phyloP scores from a whole-genome alignment of 768 basidiomycete species.

The Fomitopsis pulvina region DNA sequence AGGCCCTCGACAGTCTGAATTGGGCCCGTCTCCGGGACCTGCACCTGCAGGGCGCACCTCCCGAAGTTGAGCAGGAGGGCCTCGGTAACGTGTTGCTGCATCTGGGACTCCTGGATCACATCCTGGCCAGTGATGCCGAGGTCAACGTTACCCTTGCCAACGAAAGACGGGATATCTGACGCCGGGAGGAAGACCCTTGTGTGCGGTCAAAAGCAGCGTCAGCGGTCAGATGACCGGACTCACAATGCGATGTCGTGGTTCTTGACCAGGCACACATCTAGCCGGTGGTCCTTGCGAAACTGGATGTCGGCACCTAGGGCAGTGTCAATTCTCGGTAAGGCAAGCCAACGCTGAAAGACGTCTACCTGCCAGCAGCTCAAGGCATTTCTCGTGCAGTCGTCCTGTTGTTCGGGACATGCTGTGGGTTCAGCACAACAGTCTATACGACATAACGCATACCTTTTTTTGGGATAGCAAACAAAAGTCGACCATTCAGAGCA shows the following conservation, averaged over 20 bases:
- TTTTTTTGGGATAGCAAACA: slow-evolving; percentile 98
- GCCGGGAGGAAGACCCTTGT: slow-evolving; percentile 93
- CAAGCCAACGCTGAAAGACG: slow-evolving; percentile 13
- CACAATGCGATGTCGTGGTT: slow-evolving; percentile 95
- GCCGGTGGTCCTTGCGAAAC: slow-evolving; percentile 78
- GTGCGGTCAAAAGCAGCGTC: background rate
- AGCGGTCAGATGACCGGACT: background rate
- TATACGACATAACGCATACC: slow-evolving; percentile 37
- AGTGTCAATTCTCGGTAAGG: background rate
- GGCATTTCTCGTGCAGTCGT: slow-evolving; percentile 84
- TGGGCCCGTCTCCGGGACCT: slow-evolving; percentile 74
- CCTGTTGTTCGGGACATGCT: slow-evolving; percentile 36
- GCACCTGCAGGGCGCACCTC: slow-evolving; percentile 84
- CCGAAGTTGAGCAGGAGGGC: slow-evolving; percentile 85
- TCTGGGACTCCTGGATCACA: slow-evolving; percentile 86
- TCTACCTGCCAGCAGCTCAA: slow-evolving; percentile 76
- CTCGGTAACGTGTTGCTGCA: slow-evolving; percentile 73
- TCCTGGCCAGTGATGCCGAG: slow-evolving; percentile 98
- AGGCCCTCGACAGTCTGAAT: slow-evolving; percentile 73
- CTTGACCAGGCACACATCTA: slow-evolving; percentile 90
- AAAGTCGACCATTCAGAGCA: slow-evolving; percentile 71
- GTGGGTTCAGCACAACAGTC: background rate
- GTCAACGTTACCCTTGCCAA: slow-evolving; percentile 95
- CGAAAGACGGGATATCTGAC: slow-evolving; percentile 95
- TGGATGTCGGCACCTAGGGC: slow-evolving; percentile 86